These are phyloP conservation scores for Yamadazyma kanchanaburiensis DNA, from an alignment of 1,139 yeast genomes.

Conservation along the genomic window DNA sequence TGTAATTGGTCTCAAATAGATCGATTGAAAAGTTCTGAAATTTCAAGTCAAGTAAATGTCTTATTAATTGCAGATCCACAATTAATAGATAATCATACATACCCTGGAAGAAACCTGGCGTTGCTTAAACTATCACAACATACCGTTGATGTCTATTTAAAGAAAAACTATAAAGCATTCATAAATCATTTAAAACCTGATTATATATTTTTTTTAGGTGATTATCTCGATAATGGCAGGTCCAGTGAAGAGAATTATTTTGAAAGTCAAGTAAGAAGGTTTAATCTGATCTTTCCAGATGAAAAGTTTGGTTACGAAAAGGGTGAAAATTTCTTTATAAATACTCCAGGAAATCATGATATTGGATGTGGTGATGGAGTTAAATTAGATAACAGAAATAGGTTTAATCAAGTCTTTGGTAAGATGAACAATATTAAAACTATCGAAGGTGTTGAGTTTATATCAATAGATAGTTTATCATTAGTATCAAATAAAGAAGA, in stretches of 20 bases:
- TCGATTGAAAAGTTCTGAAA: neutral
- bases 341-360: slow-evolving; percentile 57
- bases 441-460: slow-evolving; percentile 41
- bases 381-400: slow-evolving; percentile 26
- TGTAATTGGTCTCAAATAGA: slow-evolving; percentile 36
- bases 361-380: slow-evolving; percentile 54
- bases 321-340: slow-evolving; percentile 25
- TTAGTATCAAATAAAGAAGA: slow-evolving; percentile 29
- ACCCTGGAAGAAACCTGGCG: slow-evolving; percentile 42
- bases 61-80: slow-evolving; percentile 47
- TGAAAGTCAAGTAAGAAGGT: slow-evolving; percentile 32
- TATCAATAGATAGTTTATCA: slow-evolving; percentile 45
- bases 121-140: slow-evolving; percentile 41
- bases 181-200: slow-evolving; percentile 38
- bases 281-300: slow-evolving; percentile 33
- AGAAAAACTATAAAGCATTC: slow-evolving; percentile 42
- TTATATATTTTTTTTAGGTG: slow-evolving; percentile 49
- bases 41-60: slow-evolving; percentile 18
- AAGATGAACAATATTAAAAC: slow-evolving; percentile 27
- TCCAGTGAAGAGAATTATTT: slow-evolving; percentile 39
- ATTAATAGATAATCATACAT: slow-evolving; percentile 44
- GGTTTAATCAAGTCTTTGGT: slow-evolving; percentile 43
- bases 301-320: slow-evolving; percentile 17
- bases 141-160: slow-evolving; percentile 48
- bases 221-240: slow-evolving; percentile 53